These are phyloP conservation scores for Acrasis kona DNA, from an alignment of 78 protist genomes.

Conservation along the genomic window DNA sequence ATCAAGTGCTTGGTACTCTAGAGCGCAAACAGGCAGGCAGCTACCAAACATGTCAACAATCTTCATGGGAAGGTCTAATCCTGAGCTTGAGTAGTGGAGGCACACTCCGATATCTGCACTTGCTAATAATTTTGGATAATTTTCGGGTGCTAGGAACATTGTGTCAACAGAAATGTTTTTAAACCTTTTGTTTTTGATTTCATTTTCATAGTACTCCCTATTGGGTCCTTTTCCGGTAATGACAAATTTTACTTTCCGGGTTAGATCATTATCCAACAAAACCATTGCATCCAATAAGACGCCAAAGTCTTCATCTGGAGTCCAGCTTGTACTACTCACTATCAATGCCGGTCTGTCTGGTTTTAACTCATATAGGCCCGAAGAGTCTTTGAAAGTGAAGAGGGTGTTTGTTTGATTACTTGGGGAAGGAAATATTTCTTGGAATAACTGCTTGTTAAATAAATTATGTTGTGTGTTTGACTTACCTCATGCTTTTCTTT, in stretches of 20 bases:
- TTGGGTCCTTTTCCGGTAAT: slow-evolving; percentile 79
- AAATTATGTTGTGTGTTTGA: neutral
- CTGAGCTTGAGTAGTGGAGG: slow-evolving; percentile 81
- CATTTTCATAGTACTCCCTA: slow-evolving; percentile 23
- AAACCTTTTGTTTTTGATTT: neutral
- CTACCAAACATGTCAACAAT: slow-evolving; percentile 93
- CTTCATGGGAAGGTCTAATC: slow-evolving; percentile 96
- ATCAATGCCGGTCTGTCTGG: slow-evolving; percentile 21
- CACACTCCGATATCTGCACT: slow-evolving; percentile 77
- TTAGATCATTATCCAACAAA: slow-evolving; percentile 3
- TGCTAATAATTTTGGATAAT: slow-evolving; percentile 63
- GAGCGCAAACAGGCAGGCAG: slow-evolving; percentile 80
- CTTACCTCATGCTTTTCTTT: neutral
- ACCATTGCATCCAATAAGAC: slow-evolving; percentile 48
- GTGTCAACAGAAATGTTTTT: slow-evolving; percentile 27
- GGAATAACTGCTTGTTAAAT: neutral
- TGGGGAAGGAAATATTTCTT: neutral
- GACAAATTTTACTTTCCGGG: neutral
- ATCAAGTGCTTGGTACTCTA: slow-evolving; percentile 25
- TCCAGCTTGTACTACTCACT: slow-evolving; percentile 71
- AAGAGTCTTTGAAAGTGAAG: no score
- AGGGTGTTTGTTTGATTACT: neutral
- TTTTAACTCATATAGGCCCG: neutral
- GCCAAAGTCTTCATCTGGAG: slow-evolving; percentile 81
- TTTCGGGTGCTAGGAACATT: slow-evolving; percentile 42